Conservation (phyloP, 2,329 filamentous ascomycete species). For the Westerdykella aurantiaca region DNA sequence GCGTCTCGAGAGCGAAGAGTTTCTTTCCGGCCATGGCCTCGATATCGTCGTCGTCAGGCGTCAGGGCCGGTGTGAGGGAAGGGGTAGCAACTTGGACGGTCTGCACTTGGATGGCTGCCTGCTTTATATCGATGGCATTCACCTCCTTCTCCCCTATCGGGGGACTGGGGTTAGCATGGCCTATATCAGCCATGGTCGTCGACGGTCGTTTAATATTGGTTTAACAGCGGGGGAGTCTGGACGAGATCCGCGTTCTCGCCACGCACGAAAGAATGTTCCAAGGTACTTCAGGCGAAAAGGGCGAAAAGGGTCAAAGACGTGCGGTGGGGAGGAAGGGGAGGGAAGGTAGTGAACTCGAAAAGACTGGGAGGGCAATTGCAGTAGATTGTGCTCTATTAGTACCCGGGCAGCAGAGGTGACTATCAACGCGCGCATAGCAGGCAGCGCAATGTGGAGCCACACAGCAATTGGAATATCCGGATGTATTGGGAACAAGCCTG, state of each 20-base stretch:
- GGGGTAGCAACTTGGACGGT: slow-evolving; percentile 22
- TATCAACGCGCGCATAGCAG: slow-evolving; percentile 24
- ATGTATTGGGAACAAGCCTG: slow-evolving; percentile 34
- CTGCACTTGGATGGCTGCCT: slow-evolving; percentile 25
- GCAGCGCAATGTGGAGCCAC: slow-evolving; percentile 20
- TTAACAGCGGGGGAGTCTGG: slow-evolving; percentile 17
- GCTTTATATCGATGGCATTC: slow-evolving; percentile 28
- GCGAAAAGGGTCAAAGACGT: slow-evolving; percentile 1
- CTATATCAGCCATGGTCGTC: slow-evolving; percentile 29
- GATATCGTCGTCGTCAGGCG: slow-evolving; percentile 23
- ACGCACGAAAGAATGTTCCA: slow-evolving; percentile 6
- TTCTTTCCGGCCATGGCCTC: slow-evolving; percentile 31
- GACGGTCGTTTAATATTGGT: slow-evolving; percentile 12
- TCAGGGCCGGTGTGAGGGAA: slow-evolving; percentile 24
- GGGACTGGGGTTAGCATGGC: slow-evolving; percentile 21
- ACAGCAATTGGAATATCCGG: slow-evolving; percentile 31
- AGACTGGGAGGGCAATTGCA: slow-evolving; percentile 13
- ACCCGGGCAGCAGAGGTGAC: slow-evolving; percentile 19
- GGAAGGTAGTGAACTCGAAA: slow-evolving; percentile 10
- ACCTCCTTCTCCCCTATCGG: slow-evolving; percentile 18
- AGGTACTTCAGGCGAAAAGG: not conserved
- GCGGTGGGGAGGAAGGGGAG: slow-evolving; percentile 5
- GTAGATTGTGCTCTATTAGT: slow-evolving; percentile 37
- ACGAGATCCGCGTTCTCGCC: slow-evolving; percentile 25
- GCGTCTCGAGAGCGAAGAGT: slow-evolving; percentile 24